Conservation (phyloP, 176 grass and related monocot species). For the Poa annua region DNA sequence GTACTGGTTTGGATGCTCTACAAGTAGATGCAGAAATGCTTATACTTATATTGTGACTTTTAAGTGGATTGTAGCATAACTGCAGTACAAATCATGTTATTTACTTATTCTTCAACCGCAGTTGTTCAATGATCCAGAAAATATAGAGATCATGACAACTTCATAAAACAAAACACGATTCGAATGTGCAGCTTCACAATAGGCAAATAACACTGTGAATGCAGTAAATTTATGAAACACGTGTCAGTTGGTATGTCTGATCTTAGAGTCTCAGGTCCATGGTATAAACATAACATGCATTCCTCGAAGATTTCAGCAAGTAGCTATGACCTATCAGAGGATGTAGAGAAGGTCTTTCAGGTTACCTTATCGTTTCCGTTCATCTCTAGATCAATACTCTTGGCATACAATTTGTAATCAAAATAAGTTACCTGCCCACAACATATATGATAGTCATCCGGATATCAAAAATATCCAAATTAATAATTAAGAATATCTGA, state of each 20-base stretch:
- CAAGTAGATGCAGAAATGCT: not conserved
- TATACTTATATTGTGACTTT: not conserved
- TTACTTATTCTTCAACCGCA: not conserved
- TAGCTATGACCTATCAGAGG: not conserved
- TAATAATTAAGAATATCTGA: not conserved
- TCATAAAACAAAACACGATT: not conserved
- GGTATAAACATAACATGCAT: not conserved
- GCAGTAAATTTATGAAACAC: not conserved
- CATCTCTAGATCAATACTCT: conserved; percentile 43
- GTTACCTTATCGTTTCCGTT: conserved; percentile 59
- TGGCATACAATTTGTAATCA: conserved; percentile 72
- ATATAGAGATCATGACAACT: not conserved
- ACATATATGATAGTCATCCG: conserved; percentile 16
- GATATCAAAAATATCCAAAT: not conserved
- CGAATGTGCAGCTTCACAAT: not conserved
- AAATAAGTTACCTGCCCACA: conserved; percentile 71
- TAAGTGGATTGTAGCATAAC: not conserved
- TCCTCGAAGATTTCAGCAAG: not conserved
- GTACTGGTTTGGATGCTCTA: not conserved
- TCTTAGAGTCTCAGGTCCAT: not conserved
- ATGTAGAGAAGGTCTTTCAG: not conserved
- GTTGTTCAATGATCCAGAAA: not conserved
- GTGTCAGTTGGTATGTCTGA: not conserved
- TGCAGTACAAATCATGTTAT: not conserved
- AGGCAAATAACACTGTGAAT: not conserved